A percentile compares a stretch with the other conserved stretches of the same genome.
These are phyloP conservation scores for Pluteus cervinus DNA, from an alignment of 768 basidiomycete species.

Conservation along the genomic window DNA sequence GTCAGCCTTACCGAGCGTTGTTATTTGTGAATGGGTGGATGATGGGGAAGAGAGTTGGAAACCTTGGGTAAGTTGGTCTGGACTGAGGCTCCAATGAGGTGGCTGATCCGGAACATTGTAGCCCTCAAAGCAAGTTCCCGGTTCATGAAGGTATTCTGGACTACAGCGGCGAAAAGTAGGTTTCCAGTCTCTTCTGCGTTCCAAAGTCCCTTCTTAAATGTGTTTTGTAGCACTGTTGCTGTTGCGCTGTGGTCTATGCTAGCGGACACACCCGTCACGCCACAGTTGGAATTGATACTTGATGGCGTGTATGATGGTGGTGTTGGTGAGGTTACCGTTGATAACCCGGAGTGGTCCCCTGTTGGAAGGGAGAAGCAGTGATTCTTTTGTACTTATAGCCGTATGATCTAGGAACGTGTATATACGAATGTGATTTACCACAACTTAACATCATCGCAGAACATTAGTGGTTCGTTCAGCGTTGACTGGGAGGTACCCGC, in stretches of 20 bases:
- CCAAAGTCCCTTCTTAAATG: not conserved
- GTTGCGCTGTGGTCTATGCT: slow-evolving; percentile 70
- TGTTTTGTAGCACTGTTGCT: slow-evolving; percentile 39
- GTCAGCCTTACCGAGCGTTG: slow-evolving; percentile 64
- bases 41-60: slow-evolving; percentile 76
- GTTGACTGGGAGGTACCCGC: too few relatives aligned
- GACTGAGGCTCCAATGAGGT: not conserved
- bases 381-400: not conserved
- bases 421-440: too few relatives aligned
- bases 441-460: too few relatives aligned
- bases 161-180: slow-evolving; percentile 67
- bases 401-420: not conserved
- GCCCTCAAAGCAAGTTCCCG: slow-evolving; percentile 77
- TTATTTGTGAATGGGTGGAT: slow-evolving; percentile 87
- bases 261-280: slow-evolving; percentile 35
- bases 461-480: too few relatives aligned
- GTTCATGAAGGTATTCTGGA: slow-evolving; percentile 78
- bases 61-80: slow-evolving; percentile 48
- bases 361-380: slow-evolving; percentile 16
- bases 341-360: slow-evolving; percentile 57
- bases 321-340: slow-evolving; percentile 44
- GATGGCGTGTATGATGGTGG: slow-evolving; percentile 62
- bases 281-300: slow-evolving; percentile 46
- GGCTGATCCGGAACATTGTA: slow-evolving; percentile 16
- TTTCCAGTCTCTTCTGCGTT: slow-evolving; percentile 4